Evolutionary conservation across 805 yeast genomes (phyloP).

Genomic region (Grigorovia transvaalensis): DNA sequence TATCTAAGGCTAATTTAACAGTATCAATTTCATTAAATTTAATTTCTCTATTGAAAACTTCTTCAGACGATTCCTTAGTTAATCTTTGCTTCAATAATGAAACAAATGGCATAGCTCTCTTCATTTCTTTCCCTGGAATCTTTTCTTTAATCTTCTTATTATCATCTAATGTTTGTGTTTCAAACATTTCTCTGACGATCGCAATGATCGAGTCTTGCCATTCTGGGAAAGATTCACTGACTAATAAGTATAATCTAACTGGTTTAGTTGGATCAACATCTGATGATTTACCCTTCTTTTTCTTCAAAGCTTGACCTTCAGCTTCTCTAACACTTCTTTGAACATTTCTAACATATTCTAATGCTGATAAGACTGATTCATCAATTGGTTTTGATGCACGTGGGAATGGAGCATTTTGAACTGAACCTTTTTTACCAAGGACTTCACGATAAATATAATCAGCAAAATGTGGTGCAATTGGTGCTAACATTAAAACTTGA

Average conservation of each 20-base stretch:
- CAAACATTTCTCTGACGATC: slow-evolving; percentile 68
- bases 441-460: slow-evolving; percentile 84
- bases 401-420: slow-evolving; percentile 76
- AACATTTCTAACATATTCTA: slow-evolving; percentile 68
- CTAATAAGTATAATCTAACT: slow-evolving; percentile 57
- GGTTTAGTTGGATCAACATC: slow-evolving; percentile 71
- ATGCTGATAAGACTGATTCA: slow-evolving; percentile 49
- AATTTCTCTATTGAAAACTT: slow-evolving; percentile 83
- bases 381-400: slow-evolving; percentile 59
- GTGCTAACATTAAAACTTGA: slow-evolving; percentile 77
- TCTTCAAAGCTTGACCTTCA: slow-evolving; percentile 75
- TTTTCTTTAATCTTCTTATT: slow-evolving; percentile 51
- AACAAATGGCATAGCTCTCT: slow-evolving; percentile 97
- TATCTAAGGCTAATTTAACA: slow-evolving; percentile 44
- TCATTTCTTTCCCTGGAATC: slow-evolving; percentile 76
- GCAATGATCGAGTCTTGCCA: slow-evolving; percentile 82
- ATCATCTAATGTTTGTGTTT: slow-evolving; percentile 51
- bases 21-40: slow-evolving; percentile 68
- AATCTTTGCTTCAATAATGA: slow-evolving; percentile 76
- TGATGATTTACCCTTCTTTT: slow-evolving; percentile 74
- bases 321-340: slow-evolving; percentile 85
- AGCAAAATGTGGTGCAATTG: slow-evolving; percentile 92
- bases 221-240: slow-evolving; percentile 80
- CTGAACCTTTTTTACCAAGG: slow-evolving; percentile 51
- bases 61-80: slow-evolving; percentile 51